These are phyloP conservation scores for Neurospora terricola DNA, from an alignment of 495 filamentous ascomycete species.

Conservation along the genomic window DNA sequence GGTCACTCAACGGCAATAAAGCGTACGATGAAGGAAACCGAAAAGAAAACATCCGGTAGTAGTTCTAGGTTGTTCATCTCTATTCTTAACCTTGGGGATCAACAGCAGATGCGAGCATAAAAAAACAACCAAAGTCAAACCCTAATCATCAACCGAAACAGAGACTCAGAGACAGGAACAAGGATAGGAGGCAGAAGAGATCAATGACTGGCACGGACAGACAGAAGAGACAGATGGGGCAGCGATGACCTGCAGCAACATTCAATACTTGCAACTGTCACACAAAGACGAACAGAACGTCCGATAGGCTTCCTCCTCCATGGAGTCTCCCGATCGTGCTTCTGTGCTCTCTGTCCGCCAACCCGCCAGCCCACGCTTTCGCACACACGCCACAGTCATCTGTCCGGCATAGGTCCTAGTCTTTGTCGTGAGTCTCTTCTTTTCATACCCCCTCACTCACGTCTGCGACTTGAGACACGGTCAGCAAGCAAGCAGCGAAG, in stretches of 20 bases:
- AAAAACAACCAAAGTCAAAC: neutral
- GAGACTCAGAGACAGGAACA: neutral
- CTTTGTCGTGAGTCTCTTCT: neutral
- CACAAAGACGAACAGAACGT: neutral
- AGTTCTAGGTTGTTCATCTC: neutral
- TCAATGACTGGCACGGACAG: neutral
- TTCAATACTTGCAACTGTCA: neutral
- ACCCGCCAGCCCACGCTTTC: neutral
- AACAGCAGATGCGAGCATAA: neutral
- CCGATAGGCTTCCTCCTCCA: neutral
- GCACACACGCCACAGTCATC: neutral
- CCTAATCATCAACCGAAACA: neutral
- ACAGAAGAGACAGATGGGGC: neutral
- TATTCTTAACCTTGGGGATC: neutral
- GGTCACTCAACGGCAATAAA: neutral
- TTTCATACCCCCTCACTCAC: neutral
- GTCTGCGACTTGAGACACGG: neutral
- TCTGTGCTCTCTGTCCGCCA: neutral
- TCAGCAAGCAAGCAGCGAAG: neutral
- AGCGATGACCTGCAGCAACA: neutral
- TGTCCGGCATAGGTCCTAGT: neutral
- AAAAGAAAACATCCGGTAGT: neutral
- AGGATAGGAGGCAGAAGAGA: neutral
- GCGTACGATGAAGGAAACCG: neutral
- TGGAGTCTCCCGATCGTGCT: slow-evolving; percentile 4